Evolutionary conservation across 2,329 filamentous ascomycete species (phyloP), one percentile per base, ranked within the genome.

Genomic region (Pseudocercospora vitis): DNA sequence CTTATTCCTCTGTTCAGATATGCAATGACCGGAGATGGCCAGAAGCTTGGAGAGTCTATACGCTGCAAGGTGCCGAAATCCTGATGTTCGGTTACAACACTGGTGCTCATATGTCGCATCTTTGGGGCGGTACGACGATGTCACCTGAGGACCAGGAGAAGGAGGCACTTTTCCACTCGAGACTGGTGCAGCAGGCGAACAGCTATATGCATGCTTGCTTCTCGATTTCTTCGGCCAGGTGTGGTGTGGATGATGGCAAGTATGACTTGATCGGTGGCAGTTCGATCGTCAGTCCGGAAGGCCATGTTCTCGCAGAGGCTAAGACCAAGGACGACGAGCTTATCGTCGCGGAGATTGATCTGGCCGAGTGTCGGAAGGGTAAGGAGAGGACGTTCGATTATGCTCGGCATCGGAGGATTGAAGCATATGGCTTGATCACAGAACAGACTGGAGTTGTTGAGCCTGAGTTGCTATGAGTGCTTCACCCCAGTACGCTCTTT

Each of bases 11-110:
- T 4, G 5, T 26, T 12, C 37, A 42, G 37, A 65, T 63, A 54
- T 81, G 79, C 67, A 82, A 81, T 59, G 79, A 81, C 63, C 67
- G 78, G 3, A 70, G 79, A 6, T 81, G 79, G 79, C 71, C 76
- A 1, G 79, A 81, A 59, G 74, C 73, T 0, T 82, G 79, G 78
- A 67, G 79, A 28, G 70, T 70, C 14, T 77, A 80, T 58, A 77
- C 78, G 0, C 68, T 81, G 5, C 77, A 81, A 59, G 78, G 78
- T 5, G 73, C 73, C 2, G 77, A 80, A 63, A 58, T 80, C 6
- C 64, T 77, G 3, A 65, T 74, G 50, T 77, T 76, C 45, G 78
- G 78, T 1, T 81, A 79, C 63, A 61, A 61, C 24, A 58, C 59
- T 12, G 64, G 60, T 5, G 72, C 73, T 0, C 79, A 73, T 59